Evolutionary conservation across 306 rosid species (phyloP).

Genomic region (Hylodesmum podocarpum): DNA sequence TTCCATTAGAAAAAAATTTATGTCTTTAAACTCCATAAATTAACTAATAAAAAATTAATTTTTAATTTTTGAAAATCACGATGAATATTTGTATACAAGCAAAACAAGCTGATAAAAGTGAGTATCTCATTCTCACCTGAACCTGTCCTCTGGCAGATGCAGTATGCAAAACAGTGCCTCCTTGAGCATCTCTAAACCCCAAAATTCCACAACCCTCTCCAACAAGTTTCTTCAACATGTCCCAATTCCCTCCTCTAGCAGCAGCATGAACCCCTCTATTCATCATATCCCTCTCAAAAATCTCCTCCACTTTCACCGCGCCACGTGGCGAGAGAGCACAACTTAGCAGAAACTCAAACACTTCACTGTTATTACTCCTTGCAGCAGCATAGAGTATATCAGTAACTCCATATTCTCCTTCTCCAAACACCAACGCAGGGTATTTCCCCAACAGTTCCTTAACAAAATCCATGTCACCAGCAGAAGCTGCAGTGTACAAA

Average conservation of each 20-base stretch:
- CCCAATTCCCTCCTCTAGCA: constrained; percentile 88
- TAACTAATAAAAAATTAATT: too few relatives aligned
- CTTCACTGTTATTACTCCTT: constrained; percentile 63
- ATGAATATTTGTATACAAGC: not conserved
- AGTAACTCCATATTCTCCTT: constrained; percentile 90
- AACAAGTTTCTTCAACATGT: constrained; percentile 59
- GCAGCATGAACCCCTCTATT: constrained; percentile 81
- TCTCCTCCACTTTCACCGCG: constrained; percentile 39
- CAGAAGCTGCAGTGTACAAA: constrained; percentile 89
- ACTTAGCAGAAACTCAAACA: constrained; percentile 58
- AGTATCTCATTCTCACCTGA: constrained; percentile 47
- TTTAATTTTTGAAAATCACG: too few relatives aligned
- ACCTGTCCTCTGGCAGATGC: constrained; percentile 86
- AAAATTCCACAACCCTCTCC: constrained; percentile 44
- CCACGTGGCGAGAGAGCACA: constrained; percentile 45
- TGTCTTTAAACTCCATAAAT: too few relatives aligned
- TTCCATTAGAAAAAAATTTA: too few relatives aligned
- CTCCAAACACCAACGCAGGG: constrained; percentile 75
- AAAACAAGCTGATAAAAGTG: not conserved
- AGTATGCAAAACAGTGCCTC: constrained; percentile 67
- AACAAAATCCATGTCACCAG: constrained; percentile 75
- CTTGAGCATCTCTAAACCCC: constrained; percentile 60
- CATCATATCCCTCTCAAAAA: constrained; percentile 66
- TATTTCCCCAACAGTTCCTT: constrained; percentile 55
- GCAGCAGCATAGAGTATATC: constrained; percentile 85